phyloP scores from a whole-genome alignment of 2,329 filamentous ascomycete species.

The Xylaria sp. region DNA sequence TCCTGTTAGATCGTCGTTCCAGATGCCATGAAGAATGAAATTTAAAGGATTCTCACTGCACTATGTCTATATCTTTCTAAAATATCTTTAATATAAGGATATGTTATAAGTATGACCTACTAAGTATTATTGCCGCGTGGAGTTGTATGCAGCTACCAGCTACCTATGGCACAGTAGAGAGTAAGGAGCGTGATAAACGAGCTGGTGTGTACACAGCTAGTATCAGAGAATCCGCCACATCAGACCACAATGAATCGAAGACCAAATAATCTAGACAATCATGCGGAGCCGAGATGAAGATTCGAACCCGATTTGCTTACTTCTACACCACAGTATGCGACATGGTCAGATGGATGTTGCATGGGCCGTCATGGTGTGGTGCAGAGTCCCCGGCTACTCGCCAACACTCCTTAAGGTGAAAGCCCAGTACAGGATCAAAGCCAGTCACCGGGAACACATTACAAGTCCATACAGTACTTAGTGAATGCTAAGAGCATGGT shows the following conservation, averaged over 20 bases:
- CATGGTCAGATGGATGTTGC: slow-evolving; percentile 21
- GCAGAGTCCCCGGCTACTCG: slow-evolving; percentile 7
- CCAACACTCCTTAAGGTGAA: slow-evolving; percentile 13
- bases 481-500: slow-evolving; percentile 6
- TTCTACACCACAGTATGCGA: background rate
- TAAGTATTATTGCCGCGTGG: background rate
- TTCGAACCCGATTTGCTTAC: slow-evolving; percentile 26
- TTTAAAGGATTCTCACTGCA: background rate
- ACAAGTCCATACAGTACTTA: too few relatives aligned
- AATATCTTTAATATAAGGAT: slow-evolving; percentile 2
- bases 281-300: slow-evolving; percentile 20
- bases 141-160: background rate
- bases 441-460: slow-evolving; percentile 23
- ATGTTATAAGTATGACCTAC: background rate
- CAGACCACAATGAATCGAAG: slow-evolving; percentile 35
- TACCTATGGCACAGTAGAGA: background rate
- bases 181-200: background rate
- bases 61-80: background rate
- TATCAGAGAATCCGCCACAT: slow-evolving; percentile 35
- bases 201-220: slow-evolving; percentile 12
- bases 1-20: background rate
- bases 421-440: slow-evolving; percentile 24
- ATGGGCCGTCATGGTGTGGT: slow-evolving; percentile 3
- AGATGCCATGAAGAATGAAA: background rate
- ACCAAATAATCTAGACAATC: slow-evolving; percentile 15